A percentile compares a stretch with the other conserved stretches of the same genome.
Evolutionary conservation across 805 yeast species (phyloP).

Genomic region (Candida manassasensis): DNA sequence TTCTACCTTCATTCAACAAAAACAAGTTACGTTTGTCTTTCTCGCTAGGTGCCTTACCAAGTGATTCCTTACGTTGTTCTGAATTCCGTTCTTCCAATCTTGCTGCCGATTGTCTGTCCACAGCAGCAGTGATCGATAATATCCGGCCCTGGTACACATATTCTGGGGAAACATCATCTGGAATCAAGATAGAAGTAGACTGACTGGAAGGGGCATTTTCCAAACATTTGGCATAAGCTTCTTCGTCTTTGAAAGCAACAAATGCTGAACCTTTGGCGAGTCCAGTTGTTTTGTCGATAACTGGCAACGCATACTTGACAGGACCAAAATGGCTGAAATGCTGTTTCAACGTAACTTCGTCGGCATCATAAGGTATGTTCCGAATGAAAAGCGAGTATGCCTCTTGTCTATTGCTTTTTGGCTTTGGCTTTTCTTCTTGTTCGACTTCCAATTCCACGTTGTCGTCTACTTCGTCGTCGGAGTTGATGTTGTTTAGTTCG

Average conservation of each 20-base stretch:
- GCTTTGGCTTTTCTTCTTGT: constrained; percentile 24
- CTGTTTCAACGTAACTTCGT: constrained; percentile 66
- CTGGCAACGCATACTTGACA: constrained; percentile 90
- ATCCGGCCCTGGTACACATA: constrained; percentile 94
- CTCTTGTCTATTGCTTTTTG: constrained; percentile 58
- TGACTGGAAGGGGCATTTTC: constrained; percentile 70
- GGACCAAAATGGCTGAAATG: constrained; percentile 84
- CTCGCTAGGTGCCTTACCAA: constrained; percentile 77
- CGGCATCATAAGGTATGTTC: constrained; percentile 92
- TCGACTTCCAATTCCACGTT: constrained; percentile 22
- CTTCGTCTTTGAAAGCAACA: constrained; percentile 70
- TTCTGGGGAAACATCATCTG: constrained; percentile 86
- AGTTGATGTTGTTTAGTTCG: constrained; percentile 27
- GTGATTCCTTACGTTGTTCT: constrained; percentile 61
- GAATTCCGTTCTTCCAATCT: constrained; percentile 70
- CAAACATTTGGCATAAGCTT: constrained; percentile 64
- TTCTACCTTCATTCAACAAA: constrained; percentile 90
- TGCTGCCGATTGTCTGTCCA: constrained; percentile 79
- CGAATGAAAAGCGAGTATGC: constrained; percentile 77
- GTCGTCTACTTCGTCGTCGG: constrained; percentile 29
- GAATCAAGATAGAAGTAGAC: constrained; percentile 63
- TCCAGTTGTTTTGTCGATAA: constrained; percentile 78
- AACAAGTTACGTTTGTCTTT: constrained; percentile 82
- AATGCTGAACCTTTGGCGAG: constrained; percentile 93
- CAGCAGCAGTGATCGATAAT: constrained; percentile 76